Evolutionary conservation across 2,329 filamentous ascomycete genomes (phyloP), one percentile per base, ranked within the genome.

Genomic region (Phoma sp.): DNA sequence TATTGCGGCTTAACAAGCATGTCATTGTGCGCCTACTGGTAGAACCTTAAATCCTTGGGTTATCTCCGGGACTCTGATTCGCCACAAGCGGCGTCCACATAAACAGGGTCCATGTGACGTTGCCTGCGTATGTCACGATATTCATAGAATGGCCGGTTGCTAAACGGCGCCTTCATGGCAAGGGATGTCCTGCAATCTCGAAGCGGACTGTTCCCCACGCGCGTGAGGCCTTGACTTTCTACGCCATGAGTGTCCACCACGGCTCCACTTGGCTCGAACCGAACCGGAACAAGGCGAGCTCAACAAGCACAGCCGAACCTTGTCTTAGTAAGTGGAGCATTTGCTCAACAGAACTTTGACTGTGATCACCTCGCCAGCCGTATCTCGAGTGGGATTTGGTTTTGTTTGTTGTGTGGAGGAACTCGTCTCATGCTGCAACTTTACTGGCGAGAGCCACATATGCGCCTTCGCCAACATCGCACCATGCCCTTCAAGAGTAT

Each of bases 221-320:
- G 50, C 39, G 43, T 41, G 51, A 49, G 37, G 31, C 51, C 55
- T 51, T 57, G 50, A 47, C 43, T 47, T 53, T 56, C 55, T 51
- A 41, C 43, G 50, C 58, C 55, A 41, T 48, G 55, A 52, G 38
- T 36, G 54, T 48, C 64, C 62, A 58, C 52, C 39, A 37, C 36
- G 56, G 57, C 55, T 61, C 64, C 64, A 67, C 62, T 41, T 47
- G 41, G 53, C 55, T 57, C 37, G 58, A 46, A 53, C 63, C 61
- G 44, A 58, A 48, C 44, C 47, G 63, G 53, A 45, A 49, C 32
- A 54, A 35, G 43, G 48, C 58, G 46, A 63, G 33, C 50, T 61
- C 59, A 65, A 65, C 60, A 61, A 55, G 51, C 45, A 57, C 55
- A 58, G 48, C 33, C 37, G 31, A 31, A 55, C 24, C 35, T 41